A percentile compares a stretch with the other conserved stretches of the same genome.
These are phyloP conservation scores for Pyricularia pennisetigena DNA, from an alignment of 2,329 filamentous ascomycete genomes.

Conservation along the genomic window DNA sequence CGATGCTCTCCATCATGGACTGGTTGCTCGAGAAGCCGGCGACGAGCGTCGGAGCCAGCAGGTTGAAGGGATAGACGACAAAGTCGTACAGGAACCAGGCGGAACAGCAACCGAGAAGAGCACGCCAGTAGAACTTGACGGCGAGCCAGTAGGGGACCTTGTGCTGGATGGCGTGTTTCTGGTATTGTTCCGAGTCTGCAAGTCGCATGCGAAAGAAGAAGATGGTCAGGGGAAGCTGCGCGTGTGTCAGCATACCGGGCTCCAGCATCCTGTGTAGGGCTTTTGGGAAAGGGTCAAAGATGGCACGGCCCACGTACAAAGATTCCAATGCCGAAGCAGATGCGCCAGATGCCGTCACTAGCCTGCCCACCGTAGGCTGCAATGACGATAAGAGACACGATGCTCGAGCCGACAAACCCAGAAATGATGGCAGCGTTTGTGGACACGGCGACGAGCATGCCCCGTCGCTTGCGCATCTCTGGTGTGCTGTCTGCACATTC, in stretches of 20 bases:
- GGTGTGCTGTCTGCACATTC: conserved; percentile 19
- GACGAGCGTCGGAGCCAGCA: conserved; percentile 13
- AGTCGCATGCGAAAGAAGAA: conserved; percentile 45
- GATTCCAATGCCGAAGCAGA: conserved; percentile 33
- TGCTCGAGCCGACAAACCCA: conserved; percentile 27
- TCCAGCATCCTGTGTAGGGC: neutral
- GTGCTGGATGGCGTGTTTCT: conserved; percentile 36
- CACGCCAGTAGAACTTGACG: conserved; percentile 39
- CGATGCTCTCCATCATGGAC: conserved; percentile 14
- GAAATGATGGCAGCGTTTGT: conserved; percentile 28
- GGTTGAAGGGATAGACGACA: conserved; percentile 13
- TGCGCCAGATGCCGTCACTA: conserved; percentile 32
- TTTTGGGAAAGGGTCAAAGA: neutral
- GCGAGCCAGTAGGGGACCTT: conserved; percentile 34
- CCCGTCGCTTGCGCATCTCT: conserved; percentile 15
- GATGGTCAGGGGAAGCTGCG: conserved; percentile 30
- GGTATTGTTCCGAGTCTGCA: conserved; percentile 36
- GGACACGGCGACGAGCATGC: conserved; percentile 25
- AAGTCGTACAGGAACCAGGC: conserved; percentile 38
- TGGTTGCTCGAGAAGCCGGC: conserved; percentile 12
- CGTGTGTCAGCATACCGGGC: neutral
- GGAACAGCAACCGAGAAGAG: conserved; percentile 38
- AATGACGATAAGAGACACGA: conserved; percentile 33
- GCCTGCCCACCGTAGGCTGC: conserved; percentile 21
- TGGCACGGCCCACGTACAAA: conserved; percentile 10